Percentiles rank a stretch among this genome's conserved stretches.
phyloP scores from a whole-genome alignment of 257 asterid genomes.

The Striga asiatica region DNA sequence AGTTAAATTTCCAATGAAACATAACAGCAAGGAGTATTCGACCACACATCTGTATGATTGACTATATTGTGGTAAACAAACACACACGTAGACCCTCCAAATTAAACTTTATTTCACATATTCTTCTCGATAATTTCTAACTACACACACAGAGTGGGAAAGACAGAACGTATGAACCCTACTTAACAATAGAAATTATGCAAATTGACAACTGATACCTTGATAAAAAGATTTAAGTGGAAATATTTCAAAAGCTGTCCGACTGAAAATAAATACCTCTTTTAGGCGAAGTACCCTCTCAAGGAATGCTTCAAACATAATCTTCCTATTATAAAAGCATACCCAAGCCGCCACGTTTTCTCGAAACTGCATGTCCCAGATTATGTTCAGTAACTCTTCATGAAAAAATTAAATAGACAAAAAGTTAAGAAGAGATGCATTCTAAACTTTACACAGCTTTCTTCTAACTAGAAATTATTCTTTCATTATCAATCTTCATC shows the following conservation, averaged over 20 bases:
- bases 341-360: conserved; percentile 98
- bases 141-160: neutral
- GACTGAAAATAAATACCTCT: conserved; percentile 49
- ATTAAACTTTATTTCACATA: neutral
- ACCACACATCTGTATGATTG: too few species aligned
- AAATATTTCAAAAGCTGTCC: neutral
- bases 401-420: neutral
- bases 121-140: neutral
- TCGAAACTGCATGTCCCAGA: conserved; percentile 69
- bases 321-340: conserved; percentile 72
- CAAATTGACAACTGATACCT: neutral
- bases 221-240: neutral
- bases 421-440: neutral
- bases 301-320: conserved; percentile 72
- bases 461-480: too few species aligned
- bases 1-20: too few species aligned
- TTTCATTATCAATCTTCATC: neutral
- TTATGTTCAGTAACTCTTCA: neutral
- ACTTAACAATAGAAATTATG: conserved; percentile 1
- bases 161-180: neutral
- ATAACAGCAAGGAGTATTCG: too few species aligned
- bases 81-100: neutral
- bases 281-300: conserved; percentile 81
- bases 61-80: neutral
- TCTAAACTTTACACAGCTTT: conserved; percentile 2